phyloP scores from a whole-genome alignment of 208 protist species.

The Histomonas meleagridis region DNA sequence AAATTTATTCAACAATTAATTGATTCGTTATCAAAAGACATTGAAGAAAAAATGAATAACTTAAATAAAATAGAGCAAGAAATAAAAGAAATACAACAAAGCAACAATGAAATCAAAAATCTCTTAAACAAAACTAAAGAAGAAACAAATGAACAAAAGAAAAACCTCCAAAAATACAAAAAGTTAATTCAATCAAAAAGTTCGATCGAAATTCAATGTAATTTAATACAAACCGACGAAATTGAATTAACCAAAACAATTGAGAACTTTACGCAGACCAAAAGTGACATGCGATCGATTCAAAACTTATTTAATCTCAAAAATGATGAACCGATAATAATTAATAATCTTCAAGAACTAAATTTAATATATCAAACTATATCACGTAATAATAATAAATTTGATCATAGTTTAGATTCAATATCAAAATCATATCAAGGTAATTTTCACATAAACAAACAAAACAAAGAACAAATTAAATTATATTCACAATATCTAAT shows the following conservation, averaged over 20 bases:
- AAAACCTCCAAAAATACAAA: background rate
- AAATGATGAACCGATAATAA: background rate
- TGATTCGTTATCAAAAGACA: conserved; percentile 25
- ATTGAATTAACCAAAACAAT: no score
- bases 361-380: background rate
- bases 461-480: background rate
- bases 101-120: background rate
- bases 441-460: background rate
- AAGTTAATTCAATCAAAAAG: background rate
- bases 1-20: background rate
- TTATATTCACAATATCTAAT: background rate
- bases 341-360: background rate
- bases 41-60: background rate
- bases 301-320: background rate
- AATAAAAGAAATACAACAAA: conserved; percentile 1
- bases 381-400: background rate
- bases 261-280: background rate
- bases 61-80: background rate
- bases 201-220: background rate
- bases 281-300: background rate
- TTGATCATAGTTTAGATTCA: background rate
- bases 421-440: background rate
- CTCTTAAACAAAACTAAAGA: background rate
- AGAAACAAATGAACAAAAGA: no score
- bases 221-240: background rate